A percentile compares a stretch with the other conserved stretches of the same genome.
Evolutionary conservation across 1,139 yeast species (phyloP).

Genomic region (Arxiozyma heterogenica): DNA sequence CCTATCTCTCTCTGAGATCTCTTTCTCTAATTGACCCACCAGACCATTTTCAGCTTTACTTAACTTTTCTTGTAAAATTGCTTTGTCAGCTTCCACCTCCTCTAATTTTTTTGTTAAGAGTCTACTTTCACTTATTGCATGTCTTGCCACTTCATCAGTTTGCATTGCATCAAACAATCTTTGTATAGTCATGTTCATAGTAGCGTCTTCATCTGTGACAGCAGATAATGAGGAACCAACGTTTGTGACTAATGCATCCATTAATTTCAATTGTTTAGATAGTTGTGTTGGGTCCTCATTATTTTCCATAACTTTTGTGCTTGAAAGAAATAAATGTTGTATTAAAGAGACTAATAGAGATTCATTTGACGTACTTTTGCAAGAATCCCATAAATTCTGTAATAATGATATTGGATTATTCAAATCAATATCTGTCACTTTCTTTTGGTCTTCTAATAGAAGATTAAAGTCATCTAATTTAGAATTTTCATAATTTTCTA

Average conservation of each 20-base stretch:
- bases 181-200: constrained; percentile 77
- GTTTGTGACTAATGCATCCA: constrained; percentile 77
- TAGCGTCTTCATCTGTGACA: constrained; percentile 59
- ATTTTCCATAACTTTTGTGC: constrained; percentile 30
- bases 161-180: constrained; percentile 67
- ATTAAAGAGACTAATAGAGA: constrained; percentile 66
- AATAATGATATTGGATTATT: constrained; percentile 70
- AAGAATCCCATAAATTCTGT: constrained; percentile 57
- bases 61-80: constrained; percentile 62
- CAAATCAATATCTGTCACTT: constrained; percentile 45
- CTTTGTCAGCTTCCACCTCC: constrained; percentile 79
- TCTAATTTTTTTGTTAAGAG: constrained; percentile 60
- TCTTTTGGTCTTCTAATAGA: constrained; percentile 47
- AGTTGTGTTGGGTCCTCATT: constrained; percentile 53
- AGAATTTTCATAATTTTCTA: constrained; percentile 52
- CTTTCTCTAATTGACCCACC: constrained; percentile 59
- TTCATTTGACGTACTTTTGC: constrained; percentile 64
- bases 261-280: constrained; percentile 60
- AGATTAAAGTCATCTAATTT: constrained; percentile 68
- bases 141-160: constrained; percentile 82
- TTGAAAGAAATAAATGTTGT: constrained; percentile 66
- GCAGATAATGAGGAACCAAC: constrained; percentile 49
- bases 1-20: constrained; percentile 63
- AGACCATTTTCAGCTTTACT: constrained; percentile 80
- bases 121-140: constrained; percentile 67